phyloP scores from a whole-genome alignment of 2,329 filamentous ascomycete species.

The Diaporthe vexans region DNA sequence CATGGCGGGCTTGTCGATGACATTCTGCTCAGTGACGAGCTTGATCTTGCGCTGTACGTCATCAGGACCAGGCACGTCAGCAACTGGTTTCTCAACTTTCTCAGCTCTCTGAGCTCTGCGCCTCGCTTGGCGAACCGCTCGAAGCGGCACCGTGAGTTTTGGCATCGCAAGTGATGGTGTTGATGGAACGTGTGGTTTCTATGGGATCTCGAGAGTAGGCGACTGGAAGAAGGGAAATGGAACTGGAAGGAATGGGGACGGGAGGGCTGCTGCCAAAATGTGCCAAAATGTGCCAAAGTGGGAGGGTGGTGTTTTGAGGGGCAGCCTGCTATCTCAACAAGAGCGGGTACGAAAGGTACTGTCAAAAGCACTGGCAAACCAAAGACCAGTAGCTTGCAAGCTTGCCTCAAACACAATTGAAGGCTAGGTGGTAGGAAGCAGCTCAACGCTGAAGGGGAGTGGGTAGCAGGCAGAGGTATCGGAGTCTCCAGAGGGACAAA shows the following conservation, averaged over 20 bases:
- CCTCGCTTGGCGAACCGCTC: slow-evolving; percentile 42
- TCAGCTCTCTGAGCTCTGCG: not conserved
- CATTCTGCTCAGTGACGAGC: slow-evolving; percentile 91
- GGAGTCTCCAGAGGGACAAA: not conserved
- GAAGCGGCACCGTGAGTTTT: not conserved
- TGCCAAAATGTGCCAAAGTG: not conserved
- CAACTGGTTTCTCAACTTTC: not conserved
- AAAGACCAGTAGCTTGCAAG: not conserved
- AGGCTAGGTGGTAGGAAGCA: not conserved
- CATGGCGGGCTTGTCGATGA: slow-evolving; percentile 85
- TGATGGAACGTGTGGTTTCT: not conserved
- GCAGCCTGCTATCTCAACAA: not conserved
- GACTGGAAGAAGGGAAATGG: too few species aligned
- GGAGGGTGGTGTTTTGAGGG: not conserved
- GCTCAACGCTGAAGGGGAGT: not conserved
- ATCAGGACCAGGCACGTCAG: slow-evolving; percentile 33
- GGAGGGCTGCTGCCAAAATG: not conserved
- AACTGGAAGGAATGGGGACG: not conserved
- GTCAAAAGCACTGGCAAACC: slow-evolving; percentile 1
- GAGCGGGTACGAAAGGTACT: not conserved
- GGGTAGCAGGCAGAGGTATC: not conserved
- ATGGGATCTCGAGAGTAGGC: not conserved
- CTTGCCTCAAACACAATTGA: not conserved
- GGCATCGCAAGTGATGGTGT: not conserved
- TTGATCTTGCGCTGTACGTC: slow-evolving; percentile 84